Percentiles rank a stretch among this genome's conserved stretches.
phyloP scores from a whole-genome alignment of 805 yeast genomes.

The Barnettozyma wickerhamii region DNA sequence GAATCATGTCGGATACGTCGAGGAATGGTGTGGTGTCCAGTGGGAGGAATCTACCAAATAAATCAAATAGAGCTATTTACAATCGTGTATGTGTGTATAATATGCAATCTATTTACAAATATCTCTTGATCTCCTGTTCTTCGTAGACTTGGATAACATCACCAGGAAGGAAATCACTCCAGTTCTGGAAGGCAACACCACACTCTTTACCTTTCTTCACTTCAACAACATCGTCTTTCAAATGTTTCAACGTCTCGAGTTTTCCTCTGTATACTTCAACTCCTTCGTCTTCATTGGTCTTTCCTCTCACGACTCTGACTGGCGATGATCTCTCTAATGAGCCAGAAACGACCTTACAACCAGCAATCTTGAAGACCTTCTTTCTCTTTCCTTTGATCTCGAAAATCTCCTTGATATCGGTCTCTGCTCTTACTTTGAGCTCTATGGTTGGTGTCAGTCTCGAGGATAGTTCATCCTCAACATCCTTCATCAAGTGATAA shows the following conservation, averaged over 20 bases:
- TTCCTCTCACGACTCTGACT: slow-evolving; percentile 50
- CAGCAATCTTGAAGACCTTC: slow-evolving; percentile 66
- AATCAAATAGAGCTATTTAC: too few species aligned
- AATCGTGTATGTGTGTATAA: background rate
- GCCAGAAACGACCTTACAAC: slow-evolving; percentile 78
- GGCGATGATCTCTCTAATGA: slow-evolving; percentile 52
- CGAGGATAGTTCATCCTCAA: slow-evolving; percentile 57
- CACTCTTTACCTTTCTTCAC: slow-evolving; percentile 87
- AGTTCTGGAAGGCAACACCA: slow-evolving; percentile 69
- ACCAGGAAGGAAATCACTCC: slow-evolving; percentile 68
- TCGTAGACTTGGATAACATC: slow-evolving; percentile 75
- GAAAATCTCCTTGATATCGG: slow-evolving; percentile 68
- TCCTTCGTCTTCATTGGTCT: slow-evolving; percentile 22
- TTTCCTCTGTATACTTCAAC: slow-evolving; percentile 52
- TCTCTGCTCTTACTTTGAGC: slow-evolving; percentile 60
- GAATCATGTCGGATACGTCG: slow-evolving; percentile 70
- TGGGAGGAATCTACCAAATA: slow-evolving; percentile 57
- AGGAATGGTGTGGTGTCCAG: slow-evolving; percentile 81
- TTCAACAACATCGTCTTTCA: slow-evolving; percentile 72
- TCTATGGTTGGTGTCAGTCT: slow-evolving; percentile 65
- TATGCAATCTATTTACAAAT: slow-evolving; percentile 22
- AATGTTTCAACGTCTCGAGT: slow-evolving; percentile 71
- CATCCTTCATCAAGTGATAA: slow-evolving; percentile 83
- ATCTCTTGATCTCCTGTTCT: slow-evolving; percentile 54
- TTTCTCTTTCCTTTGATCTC: slow-evolving; percentile 57